A percentile compares a stretch with the other conserved stretches of the same genome.
These are phyloP conservation scores for Talaromyces liani DNA, from an alignment of 495 filamentous ascomycete species.

Conservation along the genomic window DNA sequence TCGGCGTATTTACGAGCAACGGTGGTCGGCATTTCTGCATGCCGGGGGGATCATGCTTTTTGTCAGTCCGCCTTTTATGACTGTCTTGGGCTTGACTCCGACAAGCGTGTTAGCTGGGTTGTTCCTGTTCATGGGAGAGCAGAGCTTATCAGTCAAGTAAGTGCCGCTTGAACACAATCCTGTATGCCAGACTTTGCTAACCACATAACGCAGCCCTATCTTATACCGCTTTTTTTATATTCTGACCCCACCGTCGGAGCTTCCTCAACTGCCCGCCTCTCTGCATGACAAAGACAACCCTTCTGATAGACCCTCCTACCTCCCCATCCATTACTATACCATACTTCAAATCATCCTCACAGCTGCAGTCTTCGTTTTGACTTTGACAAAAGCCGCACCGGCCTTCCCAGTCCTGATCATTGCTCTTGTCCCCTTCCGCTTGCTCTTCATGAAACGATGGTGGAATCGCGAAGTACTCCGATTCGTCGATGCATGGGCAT, in stretches of 20 bases:
- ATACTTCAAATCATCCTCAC: slow-evolving; percentile 54
- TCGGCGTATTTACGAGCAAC: slow-evolving; percentile 57
- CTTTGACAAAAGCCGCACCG: slow-evolving; percentile 55
- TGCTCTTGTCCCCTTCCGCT: slow-evolving; percentile 53
- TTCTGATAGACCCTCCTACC: slow-evolving; percentile 31
- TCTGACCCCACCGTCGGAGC: slow-evolving; percentile 56
- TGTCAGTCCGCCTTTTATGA: slow-evolving; percentile 60
- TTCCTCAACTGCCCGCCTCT: slow-evolving; percentile 44
- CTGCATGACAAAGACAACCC: not conserved
- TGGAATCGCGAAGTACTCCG: slow-evolving; percentile 55
- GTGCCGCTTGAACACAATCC: not conserved
- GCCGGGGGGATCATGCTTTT: slow-evolving; percentile 55
- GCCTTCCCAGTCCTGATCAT: slow-evolving; percentile 64
- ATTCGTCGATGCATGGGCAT: slow-evolving; percentile 67
- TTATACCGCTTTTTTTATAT: slow-evolving; percentile 56
- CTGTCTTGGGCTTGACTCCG: slow-evolving; percentile 59
- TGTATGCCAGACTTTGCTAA: slow-evolving; percentile 7
- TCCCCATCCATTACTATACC: slow-evolving; percentile 57
- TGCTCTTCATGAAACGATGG: slow-evolving; percentile 55
- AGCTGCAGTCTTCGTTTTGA: slow-evolving; percentile 55
- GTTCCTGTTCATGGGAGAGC: slow-evolving; percentile 70
- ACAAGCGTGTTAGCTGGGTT: slow-evolving; percentile 62
- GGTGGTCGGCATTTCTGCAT: slow-evolving; percentile 60
- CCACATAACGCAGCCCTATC: slow-evolving; percentile 39
- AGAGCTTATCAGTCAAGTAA: slow-evolving; percentile 59